Evolutionary conservation across 345 rosid species (phyloP).

Genomic region (Balakata baccata): DNA sequence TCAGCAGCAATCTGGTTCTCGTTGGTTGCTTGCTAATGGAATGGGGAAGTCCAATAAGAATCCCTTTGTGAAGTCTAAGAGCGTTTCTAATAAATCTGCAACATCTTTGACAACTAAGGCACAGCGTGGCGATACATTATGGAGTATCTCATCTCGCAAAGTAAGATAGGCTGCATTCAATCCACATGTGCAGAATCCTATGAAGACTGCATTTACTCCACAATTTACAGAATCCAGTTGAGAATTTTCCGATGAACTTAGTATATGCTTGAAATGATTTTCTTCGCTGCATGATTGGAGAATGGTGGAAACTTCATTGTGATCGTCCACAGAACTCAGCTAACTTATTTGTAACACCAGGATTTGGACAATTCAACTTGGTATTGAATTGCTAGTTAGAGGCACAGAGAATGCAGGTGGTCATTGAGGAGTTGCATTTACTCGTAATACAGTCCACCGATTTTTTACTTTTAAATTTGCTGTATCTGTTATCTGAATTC

Average conservation of each 20-base stretch:
- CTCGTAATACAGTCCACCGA: not conserved
- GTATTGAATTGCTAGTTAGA: not conserved
- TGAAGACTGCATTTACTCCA: slow-evolving; percentile 37
- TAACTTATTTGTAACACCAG: not conserved
- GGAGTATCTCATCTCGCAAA: slow-evolving; percentile 83
- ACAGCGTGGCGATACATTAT: slow-evolving; percentile 61
- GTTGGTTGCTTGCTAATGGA: slow-evolving; percentile 90
- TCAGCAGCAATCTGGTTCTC: slow-evolving; percentile 87
- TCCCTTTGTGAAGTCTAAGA: slow-evolving; percentile 53
- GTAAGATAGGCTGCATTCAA: slow-evolving; percentile 12
- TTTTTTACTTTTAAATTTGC: slow-evolving; percentile 5
- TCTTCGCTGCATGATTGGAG: not conserved
- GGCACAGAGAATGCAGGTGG: slow-evolving; percentile 2
- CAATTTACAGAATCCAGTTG: slow-evolving; percentile 51
- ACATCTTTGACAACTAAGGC: slow-evolving; percentile 38
- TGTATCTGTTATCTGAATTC: slow-evolving; percentile 5
- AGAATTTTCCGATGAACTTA: slow-evolving; percentile 32
- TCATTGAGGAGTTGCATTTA: slow-evolving; percentile 10
- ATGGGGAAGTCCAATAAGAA: slow-evolving; percentile 85
- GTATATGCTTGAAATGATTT: not conserved
- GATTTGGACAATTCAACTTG: slow-evolving; percentile 3
- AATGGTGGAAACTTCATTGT: not conserved
- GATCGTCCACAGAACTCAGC: not conserved
- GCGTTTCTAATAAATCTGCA: slow-evolving; percentile 35
- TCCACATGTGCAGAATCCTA: slow-evolving; percentile 37